Evolutionary conservation across 2,329 filamentous ascomycete genomes (phyloP).

Genomic region (Coniochaeta hoffmannii): DNA sequence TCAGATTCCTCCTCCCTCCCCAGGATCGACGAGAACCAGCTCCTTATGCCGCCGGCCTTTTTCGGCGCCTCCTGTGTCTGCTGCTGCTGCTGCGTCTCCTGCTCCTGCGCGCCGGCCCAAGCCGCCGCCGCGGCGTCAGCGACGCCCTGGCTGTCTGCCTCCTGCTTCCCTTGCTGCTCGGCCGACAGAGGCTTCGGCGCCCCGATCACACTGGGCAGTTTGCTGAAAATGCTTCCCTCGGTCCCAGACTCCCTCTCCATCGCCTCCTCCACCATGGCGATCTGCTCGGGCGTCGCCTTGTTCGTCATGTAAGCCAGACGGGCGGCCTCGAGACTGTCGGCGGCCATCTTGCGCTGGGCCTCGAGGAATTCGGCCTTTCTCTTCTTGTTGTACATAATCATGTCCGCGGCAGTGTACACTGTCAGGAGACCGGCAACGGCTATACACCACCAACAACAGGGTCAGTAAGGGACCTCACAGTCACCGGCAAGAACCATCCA

Average conservation of each 20-base stretch:
- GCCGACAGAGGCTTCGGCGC: conserved; percentile 22
- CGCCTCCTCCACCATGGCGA: conserved; percentile 48
- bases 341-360: conserved; percentile 44
- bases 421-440: conserved; percentile 48
- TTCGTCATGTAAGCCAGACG: conserved; percentile 54
- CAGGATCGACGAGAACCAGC: conserved; percentile 31
- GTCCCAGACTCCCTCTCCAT: conserved; percentile 28
- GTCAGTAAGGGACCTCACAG: conserved; percentile 2
- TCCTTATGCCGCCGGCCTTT: conserved; percentile 18
- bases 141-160: conserved; percentile 15
- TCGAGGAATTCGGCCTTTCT: conserved; percentile 52
- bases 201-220: conserved; percentile 44
- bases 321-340: conserved; percentile 47
- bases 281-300: conserved; percentile 48
- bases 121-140: conserved; percentile 3
- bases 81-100: conserved; percentile 3
- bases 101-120: conserved; percentile 2
- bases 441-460: conserved; percentile 22
- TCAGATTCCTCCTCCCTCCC: conserved; percentile 27
- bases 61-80: conserved; percentile 9
- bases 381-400: conserved; percentile 53
- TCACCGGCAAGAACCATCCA: background rate
- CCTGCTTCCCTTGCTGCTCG: background rate
- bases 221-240: conserved; percentile 21
- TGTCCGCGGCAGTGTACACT: conserved; percentile 53